Conservation (phyloP, 2,329 filamentous ascomycete species). For the Malbranchea zuffiana region DNA sequence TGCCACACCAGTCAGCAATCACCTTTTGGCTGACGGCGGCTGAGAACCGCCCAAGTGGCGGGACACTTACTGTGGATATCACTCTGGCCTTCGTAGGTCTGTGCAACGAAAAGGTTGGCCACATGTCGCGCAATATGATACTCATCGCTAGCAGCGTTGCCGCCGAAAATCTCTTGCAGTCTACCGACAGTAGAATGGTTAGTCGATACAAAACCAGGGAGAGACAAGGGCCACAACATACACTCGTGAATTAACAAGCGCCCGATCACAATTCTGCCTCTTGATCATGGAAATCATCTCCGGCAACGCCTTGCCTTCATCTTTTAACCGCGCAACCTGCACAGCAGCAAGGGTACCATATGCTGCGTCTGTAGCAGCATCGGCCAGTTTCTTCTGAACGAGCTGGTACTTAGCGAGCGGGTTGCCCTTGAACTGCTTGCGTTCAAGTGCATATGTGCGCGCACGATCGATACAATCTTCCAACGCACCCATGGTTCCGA, state of each 20-base stretch:
- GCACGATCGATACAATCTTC: conserved; percentile 81
- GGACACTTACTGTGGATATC: conserved; percentile 75
- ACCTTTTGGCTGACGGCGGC: conserved; percentile 28
- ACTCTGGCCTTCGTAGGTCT: conserved; percentile 97
- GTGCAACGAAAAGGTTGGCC: conserved; percentile 89
- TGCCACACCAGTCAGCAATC: conserved; percentile 8
- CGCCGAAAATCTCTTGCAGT: conserved; percentile 91
- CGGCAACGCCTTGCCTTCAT: conserved; percentile 72
- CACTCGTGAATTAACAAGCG: conserved; percentile 64
- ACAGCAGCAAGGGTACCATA: conserved; percentile 82
- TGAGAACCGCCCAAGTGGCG: conserved; percentile 25
- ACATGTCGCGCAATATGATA: conserved; percentile 93
- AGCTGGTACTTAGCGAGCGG: conserved; percentile 93
- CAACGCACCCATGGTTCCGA: conserved; percentile 84
- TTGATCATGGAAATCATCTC: conserved; percentile 99
- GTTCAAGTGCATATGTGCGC: conserved; percentile 76
- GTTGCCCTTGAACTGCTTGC: conserved; percentile 93
- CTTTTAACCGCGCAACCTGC: conserved; percentile 87
- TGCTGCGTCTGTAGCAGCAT: conserved; percentile 80
- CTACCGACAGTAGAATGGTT: conserved; percentile 24
- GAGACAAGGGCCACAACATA: conserved; percentile 28
- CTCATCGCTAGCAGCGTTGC: conserved; percentile 96
- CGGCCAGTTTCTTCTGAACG: conserved; percentile 93
- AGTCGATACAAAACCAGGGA: neutral
- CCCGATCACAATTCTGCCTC: conserved; percentile 90